A percentile compares a stretch with the other conserved stretches of the same genome.
These are phyloP conservation scores for Brachypodium distachyon DNA, from an alignment of 202 grass and related monocot genomes.

Conservation along the genomic window DNA sequence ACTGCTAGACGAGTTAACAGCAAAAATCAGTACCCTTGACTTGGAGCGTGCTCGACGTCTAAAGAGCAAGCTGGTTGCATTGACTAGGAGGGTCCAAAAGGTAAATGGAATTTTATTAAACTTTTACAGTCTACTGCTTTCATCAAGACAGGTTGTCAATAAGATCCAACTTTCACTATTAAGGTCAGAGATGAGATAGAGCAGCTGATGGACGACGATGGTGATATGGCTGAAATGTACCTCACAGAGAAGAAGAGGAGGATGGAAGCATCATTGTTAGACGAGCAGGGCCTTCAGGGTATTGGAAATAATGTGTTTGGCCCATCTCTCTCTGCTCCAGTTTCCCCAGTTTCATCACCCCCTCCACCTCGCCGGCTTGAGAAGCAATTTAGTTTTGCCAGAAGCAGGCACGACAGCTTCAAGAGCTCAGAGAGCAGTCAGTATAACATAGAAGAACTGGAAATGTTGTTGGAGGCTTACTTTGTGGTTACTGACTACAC, in stretches of 20 bases:
- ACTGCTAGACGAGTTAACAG: constrained; percentile 69
- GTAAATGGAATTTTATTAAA: constrained; percentile 21
- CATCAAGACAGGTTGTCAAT: not conserved
- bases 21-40: constrained; percentile 70
- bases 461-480: constrained; percentile 97
- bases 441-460: constrained; percentile 65
- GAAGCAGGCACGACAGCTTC: constrained; percentile 56
- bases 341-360: constrained; percentile 52
- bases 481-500: constrained; percentile 88
- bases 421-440: constrained; percentile 50
- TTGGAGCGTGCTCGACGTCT: constrained; percentile 68
- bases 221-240: constrained; percentile 98
- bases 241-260: constrained; percentile 82
- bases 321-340: constrained; percentile 55
- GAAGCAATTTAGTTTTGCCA: constrained; percentile 54
- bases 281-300: constrained; percentile 35
- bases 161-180: not conserved
- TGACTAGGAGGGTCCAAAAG: constrained; percentile 94
- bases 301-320: constrained; percentile 25
- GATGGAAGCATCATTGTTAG: constrained; percentile 57
- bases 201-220: constrained; percentile 93
- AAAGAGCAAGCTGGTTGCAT: constrained; percentile 86
- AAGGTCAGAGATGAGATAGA: constrained; percentile 98
- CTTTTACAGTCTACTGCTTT: not conserved
- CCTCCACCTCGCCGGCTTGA: constrained; percentile 43